Evolutionary conservation across 768 basidiomycete species (phyloP).

Genomic region (Mycena venus): DNA sequence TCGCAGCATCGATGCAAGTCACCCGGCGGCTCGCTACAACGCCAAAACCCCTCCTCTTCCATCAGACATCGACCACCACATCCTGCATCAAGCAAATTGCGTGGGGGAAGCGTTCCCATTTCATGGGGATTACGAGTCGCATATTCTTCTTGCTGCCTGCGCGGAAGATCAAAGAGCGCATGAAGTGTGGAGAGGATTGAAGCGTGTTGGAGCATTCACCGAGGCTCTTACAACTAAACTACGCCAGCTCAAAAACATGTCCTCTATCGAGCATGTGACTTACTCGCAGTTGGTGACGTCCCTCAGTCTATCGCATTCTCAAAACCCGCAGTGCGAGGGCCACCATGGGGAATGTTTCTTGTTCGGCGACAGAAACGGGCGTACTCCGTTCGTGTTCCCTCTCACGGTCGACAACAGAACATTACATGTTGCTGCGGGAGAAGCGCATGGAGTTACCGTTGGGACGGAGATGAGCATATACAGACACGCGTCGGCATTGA

Average conservation of each 20-base stretch:
- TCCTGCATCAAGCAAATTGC: background rate
- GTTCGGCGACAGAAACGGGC: background rate
- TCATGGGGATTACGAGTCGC: background rate
- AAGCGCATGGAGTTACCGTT: background rate
- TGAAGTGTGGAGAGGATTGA: background rate
- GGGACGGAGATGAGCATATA: background rate
- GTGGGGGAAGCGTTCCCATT: background rate
- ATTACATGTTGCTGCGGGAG: background rate
- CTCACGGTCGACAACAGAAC: background rate
- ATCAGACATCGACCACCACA: background rate
- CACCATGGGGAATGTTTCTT: background rate
- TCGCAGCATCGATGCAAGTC: no score
- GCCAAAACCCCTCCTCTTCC: background rate
- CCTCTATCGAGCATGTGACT: background rate
- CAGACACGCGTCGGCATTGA: background rate
- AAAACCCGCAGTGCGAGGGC: background rate
- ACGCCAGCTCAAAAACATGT: background rate
- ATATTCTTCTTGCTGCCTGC: background rate
- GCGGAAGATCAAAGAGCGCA: background rate
- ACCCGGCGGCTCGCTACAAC: no score
- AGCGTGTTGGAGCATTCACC: background rate
- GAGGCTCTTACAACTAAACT: background rate
- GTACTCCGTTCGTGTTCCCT: background rate
- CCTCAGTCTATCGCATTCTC: background rate
- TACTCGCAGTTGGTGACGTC: background rate